Evolutionary conservation across 164 flowering plant species (phyloP), one percentile per base, ranked within the genome.

Genomic region (Taxillus chinensis): DNA sequence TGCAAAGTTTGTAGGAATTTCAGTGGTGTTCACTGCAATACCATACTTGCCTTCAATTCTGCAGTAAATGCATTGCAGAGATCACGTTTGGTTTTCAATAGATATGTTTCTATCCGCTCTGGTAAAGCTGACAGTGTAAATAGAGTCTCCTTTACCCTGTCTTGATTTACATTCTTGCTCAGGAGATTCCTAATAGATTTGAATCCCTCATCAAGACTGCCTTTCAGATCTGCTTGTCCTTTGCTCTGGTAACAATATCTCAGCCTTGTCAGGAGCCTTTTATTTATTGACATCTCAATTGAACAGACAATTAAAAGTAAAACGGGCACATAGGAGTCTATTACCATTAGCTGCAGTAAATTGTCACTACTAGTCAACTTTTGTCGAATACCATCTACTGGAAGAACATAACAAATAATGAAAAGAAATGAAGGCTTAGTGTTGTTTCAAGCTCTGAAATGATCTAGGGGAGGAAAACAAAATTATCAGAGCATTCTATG

Each of bases 381-480:
- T 80, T 87, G 87, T 57, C 77, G 75, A 43, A 89, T 60, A 46
- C 80, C 78, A 78, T 89, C 91, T 73, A 68, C 99, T 93, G 87
- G 27, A 73, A 27, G 39, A 51, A 43, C 64, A 66, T 13, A 4
- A 39, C 55, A 11, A 68, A 70, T 45, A 57, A 55, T 57, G 57
- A 48, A 57, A 39, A 3, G 7, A 42, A 39, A 39, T 27, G 6
- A 52, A 16, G 46, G 7, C 46, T 6, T 48, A n/a, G 8, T 8
- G 17, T 9, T 52, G 4, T n/a, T 52, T 52, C 55, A 14, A 52
- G 55, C 15, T 52, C 13, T 3, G 13, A n/a, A 6, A 15, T 12
- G 38, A 11, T 27, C 27, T n/a, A 27, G 27, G 27, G 27, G 27
- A 27, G 27, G 27, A 27, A 27, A 27, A 27, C 2, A 27, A 27